Conservation (phyloP, 129 eudicot genomes). For the carrot (Daucus carota) region DH1_v3.0 NC_030384.2:19427001-19427500, state of each 20-base stretch:
- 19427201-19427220: not conserved
- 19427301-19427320: slow-evolving; percentile 41
- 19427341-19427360: slow-evolving; percentile 6
- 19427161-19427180: not conserved
- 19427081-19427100: slow-evolving; percentile 54
- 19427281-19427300: slow-evolving; percentile 49
- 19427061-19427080: slow-evolving; percentile 65
- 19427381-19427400: slow-evolving; percentile 7
- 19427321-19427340: not conserved
- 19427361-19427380: not conserved
- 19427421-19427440: too few species aligned
- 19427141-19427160: slow-evolving; percentile 19
- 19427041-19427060: slow-evolving; percentile 61
- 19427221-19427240: slow-evolving; percentile 37
- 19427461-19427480: too few species aligned
- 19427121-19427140: slow-evolving; percentile 32
- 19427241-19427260: slow-evolving; percentile 48
- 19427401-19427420: not conserved
- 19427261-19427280: slow-evolving; percentile 48
- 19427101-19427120: slow-evolving; percentile 33
- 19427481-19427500: too few species aligned
- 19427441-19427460: too few species aligned
- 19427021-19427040: slow-evolving; percentile 63
- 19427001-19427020: slow-evolving; percentile 70
- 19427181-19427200: not conserved